Conservation (phyloP, 306 rosid species). For the Medicago ruthenica region DNA sequence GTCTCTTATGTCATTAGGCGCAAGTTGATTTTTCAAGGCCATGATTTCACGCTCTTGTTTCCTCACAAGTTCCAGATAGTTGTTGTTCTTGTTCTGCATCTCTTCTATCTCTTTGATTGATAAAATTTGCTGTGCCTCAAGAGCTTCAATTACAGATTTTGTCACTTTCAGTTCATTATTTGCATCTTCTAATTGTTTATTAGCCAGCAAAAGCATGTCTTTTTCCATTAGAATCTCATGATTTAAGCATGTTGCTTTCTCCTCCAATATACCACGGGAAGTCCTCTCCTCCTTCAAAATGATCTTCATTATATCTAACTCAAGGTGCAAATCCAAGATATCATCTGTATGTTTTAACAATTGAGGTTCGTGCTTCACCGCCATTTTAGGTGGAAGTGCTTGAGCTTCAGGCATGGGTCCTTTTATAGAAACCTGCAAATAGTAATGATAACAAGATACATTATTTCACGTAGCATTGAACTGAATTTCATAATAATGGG, state of each 20-base stretch:
- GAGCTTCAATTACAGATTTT: conserved; percentile 75
- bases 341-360: conserved; percentile 67
- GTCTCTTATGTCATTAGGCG: conserved; percentile 57
- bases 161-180: conserved; percentile 61
- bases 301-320: conserved; percentile 77
- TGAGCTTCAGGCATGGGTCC: conserved; percentile 45
- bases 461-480: conserved; percentile 8
- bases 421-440: conserved; percentile 48
- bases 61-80: conserved; percentile 58
- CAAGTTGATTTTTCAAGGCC: conserved; percentile 63
- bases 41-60: conserved; percentile 65
- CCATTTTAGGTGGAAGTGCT: conserved; percentile 46
- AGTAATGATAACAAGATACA: conserved; percentile 23
- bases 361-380: conserved; percentile 43
- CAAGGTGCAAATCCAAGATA: conserved; percentile 75
- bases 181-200: conserved; percentile 60
- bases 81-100: conserved; percentile 58
- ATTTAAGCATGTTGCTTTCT: conserved; percentile 55
- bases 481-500: not conserved
- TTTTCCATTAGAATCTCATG: conserved; percentile 57
- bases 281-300: conserved; percentile 81
- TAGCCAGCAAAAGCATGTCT: conserved; percentile 51
- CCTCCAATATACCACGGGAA: conserved; percentile 61
- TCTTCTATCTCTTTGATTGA: conserved; percentile 80
- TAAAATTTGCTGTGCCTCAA: conserved; percentile 79